Evolutionary conservation across 805 yeast species (phyloP).

Genomic region (Saccharomycopsis sp.): DNA sequence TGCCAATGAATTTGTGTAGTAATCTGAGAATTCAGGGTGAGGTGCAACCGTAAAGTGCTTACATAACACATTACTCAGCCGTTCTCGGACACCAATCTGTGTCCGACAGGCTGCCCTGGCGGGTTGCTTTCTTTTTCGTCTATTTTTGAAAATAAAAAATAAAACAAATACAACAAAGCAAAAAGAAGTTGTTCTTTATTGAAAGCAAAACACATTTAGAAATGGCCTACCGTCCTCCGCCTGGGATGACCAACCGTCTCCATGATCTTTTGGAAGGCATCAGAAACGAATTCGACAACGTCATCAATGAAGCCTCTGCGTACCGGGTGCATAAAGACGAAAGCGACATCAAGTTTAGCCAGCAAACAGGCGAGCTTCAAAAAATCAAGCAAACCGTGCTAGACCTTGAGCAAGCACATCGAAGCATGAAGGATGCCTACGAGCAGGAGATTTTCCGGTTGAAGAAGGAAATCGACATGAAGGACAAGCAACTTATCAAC

Average conservation of each 20-base stretch:
- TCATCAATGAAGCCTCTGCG: constrained; percentile 70
- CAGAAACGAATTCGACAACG: constrained; percentile 81
- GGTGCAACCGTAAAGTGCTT: too few species aligned
- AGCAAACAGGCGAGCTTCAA: constrained; percentile 88
- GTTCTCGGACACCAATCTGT: too few species aligned
- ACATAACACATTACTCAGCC: too few species aligned
- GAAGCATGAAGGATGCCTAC: constrained; percentile 90
- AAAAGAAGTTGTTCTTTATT: too few species aligned
- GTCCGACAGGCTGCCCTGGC: too few species aligned
- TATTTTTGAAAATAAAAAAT: too few species aligned
- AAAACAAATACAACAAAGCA: too few species aligned
- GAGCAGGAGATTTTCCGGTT: constrained; percentile 85
- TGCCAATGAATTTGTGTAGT: too few species aligned
- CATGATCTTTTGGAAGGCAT: constrained; percentile 83
- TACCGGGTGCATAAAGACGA: constrained; percentile 89
- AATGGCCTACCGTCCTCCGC: constrained; percentile 9
- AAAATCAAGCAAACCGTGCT: constrained; percentile 90
- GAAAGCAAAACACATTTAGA: background rate
- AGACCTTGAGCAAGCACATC: constrained; percentile 88
- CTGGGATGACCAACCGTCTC: constrained; percentile 10
- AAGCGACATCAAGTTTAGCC: constrained; percentile 79
- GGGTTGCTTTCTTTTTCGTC: too few species aligned
- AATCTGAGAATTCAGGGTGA: too few species aligned
- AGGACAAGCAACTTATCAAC: constrained; percentile 49
- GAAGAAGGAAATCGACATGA: constrained; percentile 74